phyloP scores from a whole-genome alignment of 441 rosid genomes.

The Jatropha multifida region DNA sequence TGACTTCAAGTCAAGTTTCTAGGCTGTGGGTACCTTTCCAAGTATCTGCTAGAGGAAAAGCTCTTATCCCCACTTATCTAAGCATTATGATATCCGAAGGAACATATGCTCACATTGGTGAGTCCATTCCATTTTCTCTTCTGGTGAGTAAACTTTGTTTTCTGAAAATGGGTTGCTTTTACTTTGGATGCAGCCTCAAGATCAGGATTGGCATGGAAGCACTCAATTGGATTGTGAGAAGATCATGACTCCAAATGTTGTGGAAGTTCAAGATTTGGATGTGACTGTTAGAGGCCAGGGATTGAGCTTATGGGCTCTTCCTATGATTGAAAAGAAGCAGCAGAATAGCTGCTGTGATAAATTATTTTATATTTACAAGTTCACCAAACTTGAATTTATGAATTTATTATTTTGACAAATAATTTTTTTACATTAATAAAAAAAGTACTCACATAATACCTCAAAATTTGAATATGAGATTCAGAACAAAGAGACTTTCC shows the following conservation, averaged over 20 bases:
- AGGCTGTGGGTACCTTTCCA: slow-evolving; percentile 61
- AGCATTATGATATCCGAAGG: slow-evolving; percentile 74
- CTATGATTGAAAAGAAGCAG: too few species aligned
- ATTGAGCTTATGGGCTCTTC: slow-evolving; percentile 19
- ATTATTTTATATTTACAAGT: too few species aligned
- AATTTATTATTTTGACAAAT: too few species aligned
- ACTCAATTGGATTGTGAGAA: slow-evolving; percentile 77
- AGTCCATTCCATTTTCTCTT: not conserved
- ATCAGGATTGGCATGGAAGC: slow-evolving; percentile 80
- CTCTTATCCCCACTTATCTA: slow-evolving; percentile 73
- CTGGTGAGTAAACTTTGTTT: not conserved
- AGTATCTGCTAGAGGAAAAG: slow-evolving; percentile 84
- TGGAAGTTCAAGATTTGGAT: slow-evolving; percentile 66
- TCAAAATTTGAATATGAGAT: too few species aligned
- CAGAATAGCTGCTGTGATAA: too few species aligned
- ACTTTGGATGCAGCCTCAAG: slow-evolving; percentile 50
- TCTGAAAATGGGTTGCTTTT: not conserved
- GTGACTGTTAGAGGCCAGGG: slow-evolving; percentile 59
- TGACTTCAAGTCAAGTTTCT: slow-evolving; percentile 66
- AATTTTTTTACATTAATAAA: too few species aligned
- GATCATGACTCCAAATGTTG: slow-evolving; percentile 62
- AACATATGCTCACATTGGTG: slow-evolving; percentile 85
- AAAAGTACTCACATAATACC: too few species aligned
- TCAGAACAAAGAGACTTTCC: too few species aligned
- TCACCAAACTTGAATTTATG: too few species aligned